Conservation (phyloP, 371 early-diverging fungal genomes). For the Encephalitozoon cuniculi region DNA sequence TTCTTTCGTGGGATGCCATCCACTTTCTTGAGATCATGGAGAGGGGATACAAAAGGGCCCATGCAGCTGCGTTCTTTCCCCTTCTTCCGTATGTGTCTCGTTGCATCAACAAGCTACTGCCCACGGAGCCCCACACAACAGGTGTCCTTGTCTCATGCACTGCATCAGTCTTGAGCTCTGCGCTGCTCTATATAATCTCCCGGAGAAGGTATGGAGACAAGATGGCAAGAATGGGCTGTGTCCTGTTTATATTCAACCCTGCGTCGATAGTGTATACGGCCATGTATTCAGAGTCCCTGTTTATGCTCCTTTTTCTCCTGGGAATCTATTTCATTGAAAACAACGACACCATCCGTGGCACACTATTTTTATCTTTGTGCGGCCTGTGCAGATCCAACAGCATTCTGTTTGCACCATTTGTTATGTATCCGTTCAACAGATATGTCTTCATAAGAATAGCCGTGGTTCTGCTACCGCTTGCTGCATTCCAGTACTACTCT, state of each 20-base stretch:
- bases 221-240: constrained; percentile 11
- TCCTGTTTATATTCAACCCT: constrained; percentile 57
- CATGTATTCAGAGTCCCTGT: constrained; percentile 59
- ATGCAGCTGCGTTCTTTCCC: constrained; percentile 60
- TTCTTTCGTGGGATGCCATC: constrained; percentile 60
- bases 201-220: constrained; percentile 2
- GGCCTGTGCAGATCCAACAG: constrained; percentile 58
- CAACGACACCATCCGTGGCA: neutral
- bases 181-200: constrained; percentile 46
- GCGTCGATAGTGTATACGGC: constrained; percentile 54
- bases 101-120: neutral
- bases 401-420: constrained; percentile 48
- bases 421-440: neutral
- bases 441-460: neutral
- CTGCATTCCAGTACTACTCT: constrained; percentile 47
- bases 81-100: constrained; percentile 34
- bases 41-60: constrained; percentile 54
- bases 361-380: constrained; percentile 32
- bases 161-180: constrained; percentile 35
- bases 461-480: constrained; percentile 25
- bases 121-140: neutral
- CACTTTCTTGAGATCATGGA: constrained; percentile 53
- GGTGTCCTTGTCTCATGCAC: constrained; percentile 50
- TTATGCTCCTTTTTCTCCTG: constrained; percentile 48
- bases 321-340: constrained; percentile 13